Evolutionary conservation across 2,329 filamentous ascomycete genomes (phyloP).

Genomic region (Rutstroemia sydowiana): DNA sequence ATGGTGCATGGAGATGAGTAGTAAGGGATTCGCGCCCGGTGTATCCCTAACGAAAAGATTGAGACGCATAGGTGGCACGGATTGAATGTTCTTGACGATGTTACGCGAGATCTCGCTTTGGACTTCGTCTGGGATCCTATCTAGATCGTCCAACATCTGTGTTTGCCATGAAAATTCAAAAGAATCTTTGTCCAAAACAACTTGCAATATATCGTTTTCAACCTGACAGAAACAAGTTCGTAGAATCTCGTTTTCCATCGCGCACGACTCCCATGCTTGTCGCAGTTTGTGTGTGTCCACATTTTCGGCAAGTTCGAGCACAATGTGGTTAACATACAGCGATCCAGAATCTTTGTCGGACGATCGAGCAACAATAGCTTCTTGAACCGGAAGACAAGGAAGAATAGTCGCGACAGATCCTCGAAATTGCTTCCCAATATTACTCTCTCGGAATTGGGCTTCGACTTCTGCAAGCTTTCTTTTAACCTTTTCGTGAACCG

Average conservation of each 20-base stretch:
- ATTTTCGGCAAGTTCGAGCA: conserved; percentile 14
- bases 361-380: conserved; percentile 32
- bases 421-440: background rate
- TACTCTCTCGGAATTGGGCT: background rate
- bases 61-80: background rate
- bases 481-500: background rate
- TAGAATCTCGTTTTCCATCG: conserved; percentile 1
- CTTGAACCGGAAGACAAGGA: conserved; percentile 32
- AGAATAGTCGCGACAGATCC: background rate
- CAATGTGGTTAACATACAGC: conserved; percentile 29
- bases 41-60: background rate
- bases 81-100: background rate
- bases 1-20: conserved; percentile 28
- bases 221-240: conserved; percentile 9
- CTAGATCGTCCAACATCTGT: background rate
- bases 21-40: background rate
- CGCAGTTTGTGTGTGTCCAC: conserved; percentile 17
- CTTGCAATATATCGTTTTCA: background rate
- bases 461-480: background rate
- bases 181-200: background rate
- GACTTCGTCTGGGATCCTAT: background rate
- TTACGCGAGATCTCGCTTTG: background rate
- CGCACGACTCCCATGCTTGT: conserved; percentile 9
- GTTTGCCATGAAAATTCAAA: background rate
- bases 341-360: conserved; percentile 23